Evolutionary conservation across 2,329 filamentous ascomycete species (phyloP).

Genomic region (Exophiala oligosperma): DNA sequence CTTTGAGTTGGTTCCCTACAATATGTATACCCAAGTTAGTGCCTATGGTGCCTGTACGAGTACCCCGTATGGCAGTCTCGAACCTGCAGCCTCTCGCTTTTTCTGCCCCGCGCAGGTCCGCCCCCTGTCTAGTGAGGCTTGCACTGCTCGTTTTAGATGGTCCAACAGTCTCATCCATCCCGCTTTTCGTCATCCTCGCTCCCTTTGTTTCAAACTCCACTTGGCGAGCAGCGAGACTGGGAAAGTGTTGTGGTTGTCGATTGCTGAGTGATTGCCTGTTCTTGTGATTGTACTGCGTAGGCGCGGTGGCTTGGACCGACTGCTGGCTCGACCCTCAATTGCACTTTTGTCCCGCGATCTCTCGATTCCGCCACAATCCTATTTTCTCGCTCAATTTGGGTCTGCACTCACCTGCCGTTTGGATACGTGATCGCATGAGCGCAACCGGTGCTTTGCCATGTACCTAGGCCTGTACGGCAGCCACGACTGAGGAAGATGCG

Average conservation of each 20-base stretch:
- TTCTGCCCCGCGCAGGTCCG: background rate
- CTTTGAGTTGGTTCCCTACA: background rate
- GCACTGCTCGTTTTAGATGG: background rate
- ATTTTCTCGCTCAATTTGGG: background rate
- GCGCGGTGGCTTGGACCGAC: background rate
- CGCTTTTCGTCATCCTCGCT: background rate
- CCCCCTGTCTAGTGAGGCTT: background rate
- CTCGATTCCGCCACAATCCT: background rate
- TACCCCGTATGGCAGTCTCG: background rate
- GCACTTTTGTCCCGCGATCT: background rate
- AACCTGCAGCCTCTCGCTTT: background rate
- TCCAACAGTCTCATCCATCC: background rate
- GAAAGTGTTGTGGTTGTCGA: background rate
- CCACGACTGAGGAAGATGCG: constrained; percentile 28
- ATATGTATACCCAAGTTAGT: background rate
- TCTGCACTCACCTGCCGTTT: background rate
- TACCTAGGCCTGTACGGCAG: constrained; percentile 31
- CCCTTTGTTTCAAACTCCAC: background rate
- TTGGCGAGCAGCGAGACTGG: background rate
- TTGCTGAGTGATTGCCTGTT: constrained; percentile 3
- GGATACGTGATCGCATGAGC: constrained; percentile 2
- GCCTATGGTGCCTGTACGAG: background rate
- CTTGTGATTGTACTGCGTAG: background rate
- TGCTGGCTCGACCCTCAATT: background rate
- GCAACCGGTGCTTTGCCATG: constrained; percentile 18